Evolutionary conservation across 768 basidiomycete species (phyloP).

Genomic region (Pulveroboletus ravenelii): DNA sequence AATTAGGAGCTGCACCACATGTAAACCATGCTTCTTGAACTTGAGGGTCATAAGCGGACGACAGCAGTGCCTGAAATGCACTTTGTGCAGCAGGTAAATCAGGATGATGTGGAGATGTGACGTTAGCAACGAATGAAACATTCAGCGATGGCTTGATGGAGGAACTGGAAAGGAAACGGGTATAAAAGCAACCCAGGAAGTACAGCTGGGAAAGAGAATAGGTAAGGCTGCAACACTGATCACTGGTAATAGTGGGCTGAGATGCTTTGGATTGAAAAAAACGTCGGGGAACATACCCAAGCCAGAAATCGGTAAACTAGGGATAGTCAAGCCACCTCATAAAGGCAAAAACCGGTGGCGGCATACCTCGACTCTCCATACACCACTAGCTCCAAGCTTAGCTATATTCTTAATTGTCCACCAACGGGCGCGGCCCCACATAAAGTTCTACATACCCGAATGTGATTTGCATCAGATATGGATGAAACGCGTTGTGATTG

Average conservation of each 20-base stretch:
- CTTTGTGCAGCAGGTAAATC: neutral
- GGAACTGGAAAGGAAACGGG: conserved; percentile 10
- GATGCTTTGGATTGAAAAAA: neutral
- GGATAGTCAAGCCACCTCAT: neutral
- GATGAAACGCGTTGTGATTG: neutral
- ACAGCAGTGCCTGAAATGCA: neutral
- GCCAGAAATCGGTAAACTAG: conserved; percentile 84
- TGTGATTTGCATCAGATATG: neutral
- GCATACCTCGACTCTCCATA: conserved; percentile 65
- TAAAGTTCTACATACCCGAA: conserved; percentile 46
- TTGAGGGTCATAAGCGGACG: conserved; percentile 11
- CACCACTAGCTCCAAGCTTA: conserved; percentile 66
- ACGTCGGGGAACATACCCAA: conserved; percentile 49
- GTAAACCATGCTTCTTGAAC: conserved; percentile 45
- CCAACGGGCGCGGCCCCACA: conserved; percentile 43
- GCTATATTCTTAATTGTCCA: conserved; percentile 70
- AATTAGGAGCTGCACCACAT: conserved; percentile 40
- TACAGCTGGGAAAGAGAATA: conserved; percentile 71
- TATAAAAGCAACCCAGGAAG: conserved; percentile 71
- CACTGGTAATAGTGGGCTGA: conserved; percentile 38
- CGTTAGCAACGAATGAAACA: neutral
- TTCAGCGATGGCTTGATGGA: neutral
- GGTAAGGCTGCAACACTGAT: conserved; percentile 74
- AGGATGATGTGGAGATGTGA: neutral
- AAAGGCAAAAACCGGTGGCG: neutral